Conservation (phyloP, 106 monocot genomes). For the Platanthera zijinensis region DNA sequence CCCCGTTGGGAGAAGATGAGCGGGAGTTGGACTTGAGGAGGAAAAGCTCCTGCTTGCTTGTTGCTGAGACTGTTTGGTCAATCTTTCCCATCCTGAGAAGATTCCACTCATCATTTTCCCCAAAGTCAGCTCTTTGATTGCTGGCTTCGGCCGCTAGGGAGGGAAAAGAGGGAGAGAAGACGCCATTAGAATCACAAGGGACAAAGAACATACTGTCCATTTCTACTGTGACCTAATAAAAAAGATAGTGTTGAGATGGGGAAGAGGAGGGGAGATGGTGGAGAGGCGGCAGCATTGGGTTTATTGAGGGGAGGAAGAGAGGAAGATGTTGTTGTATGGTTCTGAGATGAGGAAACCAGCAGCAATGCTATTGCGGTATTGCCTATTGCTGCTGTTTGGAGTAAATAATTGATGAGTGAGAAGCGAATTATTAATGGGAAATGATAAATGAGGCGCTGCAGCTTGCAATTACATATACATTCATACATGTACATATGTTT, state of each 20-base stretch:
- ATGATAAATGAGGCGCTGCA: neutral
- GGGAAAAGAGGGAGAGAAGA: neutral
- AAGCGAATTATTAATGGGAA: neutral
- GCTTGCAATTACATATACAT: neutral
- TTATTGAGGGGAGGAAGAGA: neutral
- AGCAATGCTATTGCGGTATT: no score
- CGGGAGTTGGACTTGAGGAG: conserved; percentile 27
- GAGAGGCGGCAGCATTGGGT: neutral
- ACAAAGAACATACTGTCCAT: neutral
- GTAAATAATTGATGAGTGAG: conserved; percentile 2
- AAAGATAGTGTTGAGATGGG: neutral
- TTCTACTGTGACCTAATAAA: neutral
- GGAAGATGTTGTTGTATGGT: neutral
- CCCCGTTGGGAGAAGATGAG: conserved; percentile 38
- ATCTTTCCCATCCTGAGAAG: conserved; percentile 21
- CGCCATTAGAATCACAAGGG: neutral
- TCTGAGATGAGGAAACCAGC: neutral
- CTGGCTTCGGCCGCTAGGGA: neutral
- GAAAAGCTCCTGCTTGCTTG: conserved; percentile 12
- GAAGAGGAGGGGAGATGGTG: neutral
- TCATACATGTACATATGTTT: no score
- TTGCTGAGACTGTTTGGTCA: conserved; percentile 12
- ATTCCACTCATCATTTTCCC: conserved; percentile 28
- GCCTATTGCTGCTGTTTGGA: neutral
- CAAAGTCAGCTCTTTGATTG: neutral